These are phyloP conservation scores for Aspergillus sclerotioniger DNA, from an alignment of 495 filamentous ascomycete genomes.

Conservation along the genomic window DNA sequence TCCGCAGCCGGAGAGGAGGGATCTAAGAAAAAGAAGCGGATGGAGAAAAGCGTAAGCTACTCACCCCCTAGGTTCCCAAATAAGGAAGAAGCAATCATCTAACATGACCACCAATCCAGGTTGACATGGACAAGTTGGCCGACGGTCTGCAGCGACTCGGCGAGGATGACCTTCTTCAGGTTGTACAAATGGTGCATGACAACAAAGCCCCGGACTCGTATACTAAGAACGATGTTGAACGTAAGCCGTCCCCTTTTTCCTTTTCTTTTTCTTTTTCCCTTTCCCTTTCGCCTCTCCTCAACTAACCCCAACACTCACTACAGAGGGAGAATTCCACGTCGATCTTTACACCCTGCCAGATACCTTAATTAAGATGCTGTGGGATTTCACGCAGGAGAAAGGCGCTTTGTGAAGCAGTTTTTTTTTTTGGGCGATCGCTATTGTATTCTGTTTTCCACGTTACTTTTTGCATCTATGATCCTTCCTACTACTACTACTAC, in stretches of 20 bases:
- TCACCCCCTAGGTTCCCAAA: too few species aligned
- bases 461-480: not conserved
- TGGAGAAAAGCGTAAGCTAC: conserved; percentile 64
- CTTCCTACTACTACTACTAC: not conserved
- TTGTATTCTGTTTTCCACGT: not conserved
- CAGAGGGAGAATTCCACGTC: conserved; percentile 97
- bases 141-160: conserved; percentile 81
- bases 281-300: not conserved
- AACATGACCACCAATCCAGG: conserved; percentile 22
- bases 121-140: conserved; percentile 96
- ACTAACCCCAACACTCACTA: conserved; percentile 6
- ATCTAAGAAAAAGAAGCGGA: conserved; percentile 73
- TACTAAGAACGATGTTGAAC: conserved; percentile 94
- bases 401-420: conserved; percentile 31
- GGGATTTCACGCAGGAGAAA: conserved; percentile 71
- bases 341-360: conserved; percentile 96
- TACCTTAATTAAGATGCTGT: conserved; percentile 75
- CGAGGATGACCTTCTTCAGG: conserved; percentile 87
- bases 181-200: conserved; percentile 98
- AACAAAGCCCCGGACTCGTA: conserved; percentile 90
- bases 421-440: not conserved
- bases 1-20: conserved; percentile 53
- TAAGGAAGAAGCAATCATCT: not conserved
- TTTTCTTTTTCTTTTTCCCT: not conserved
- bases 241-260: conserved; percentile 46